Conservation (phyloP, 2,329 filamentous ascomycete species). For the Pyricularia pennisetigena region DNA sequence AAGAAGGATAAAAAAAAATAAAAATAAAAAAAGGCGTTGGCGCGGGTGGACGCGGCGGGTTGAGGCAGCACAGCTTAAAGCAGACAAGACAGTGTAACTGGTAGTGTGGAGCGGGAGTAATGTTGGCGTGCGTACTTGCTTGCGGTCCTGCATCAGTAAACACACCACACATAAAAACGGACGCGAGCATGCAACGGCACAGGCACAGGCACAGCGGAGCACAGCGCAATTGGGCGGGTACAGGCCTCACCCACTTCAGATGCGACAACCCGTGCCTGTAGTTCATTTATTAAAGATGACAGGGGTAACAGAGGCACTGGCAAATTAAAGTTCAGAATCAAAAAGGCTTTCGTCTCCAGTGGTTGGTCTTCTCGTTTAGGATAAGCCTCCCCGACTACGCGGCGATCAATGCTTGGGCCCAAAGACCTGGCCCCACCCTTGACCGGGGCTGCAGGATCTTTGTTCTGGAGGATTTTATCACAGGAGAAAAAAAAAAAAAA, state of each 20-base stretch:
- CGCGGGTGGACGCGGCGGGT: background rate
- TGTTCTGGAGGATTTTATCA: background rate
- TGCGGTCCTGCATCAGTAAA: background rate
- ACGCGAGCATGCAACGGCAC: background rate
- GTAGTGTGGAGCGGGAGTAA: background rate
- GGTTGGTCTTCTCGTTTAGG: background rate
- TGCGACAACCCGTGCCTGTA: background rate
- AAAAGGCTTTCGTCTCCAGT: background rate
- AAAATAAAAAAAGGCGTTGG: background rate
- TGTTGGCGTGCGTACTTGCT: background rate
- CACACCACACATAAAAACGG: background rate
- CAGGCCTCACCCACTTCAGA: background rate
- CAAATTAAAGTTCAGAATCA: constrained; percentile 1
- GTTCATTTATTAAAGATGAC: background rate
- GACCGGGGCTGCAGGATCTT: background rate
- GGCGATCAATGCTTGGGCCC: constrained; percentile 2
- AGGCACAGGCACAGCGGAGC: background rate
- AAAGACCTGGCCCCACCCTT: background rate
- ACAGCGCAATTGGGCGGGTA: background rate
- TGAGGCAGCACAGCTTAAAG: background rate
- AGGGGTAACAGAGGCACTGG: background rate
- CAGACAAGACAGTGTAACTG: background rate
- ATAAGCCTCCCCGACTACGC: background rate
- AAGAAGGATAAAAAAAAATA: background rate
- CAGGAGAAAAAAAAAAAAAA: background rate